These are phyloP conservation scores for Bolboschoenus planiculmis DNA, from an alignment of 176 grass and related monocot genomes.

Conservation along the genomic window DNA sequence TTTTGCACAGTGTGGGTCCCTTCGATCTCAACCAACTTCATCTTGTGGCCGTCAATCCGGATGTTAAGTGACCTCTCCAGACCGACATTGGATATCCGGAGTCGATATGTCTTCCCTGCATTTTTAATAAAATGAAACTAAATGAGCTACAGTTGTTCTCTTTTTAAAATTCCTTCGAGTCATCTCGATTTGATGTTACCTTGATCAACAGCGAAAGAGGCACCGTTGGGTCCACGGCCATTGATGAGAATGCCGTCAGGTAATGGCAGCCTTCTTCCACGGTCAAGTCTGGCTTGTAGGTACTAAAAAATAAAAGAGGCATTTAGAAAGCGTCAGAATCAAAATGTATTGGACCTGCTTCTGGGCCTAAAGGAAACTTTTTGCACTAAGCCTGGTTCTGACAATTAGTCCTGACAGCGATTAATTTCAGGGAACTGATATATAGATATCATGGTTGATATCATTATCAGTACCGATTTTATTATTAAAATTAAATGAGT, in stretches of 20 bases:
- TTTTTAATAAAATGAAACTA: background rate
- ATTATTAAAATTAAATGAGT: too few species aligned
- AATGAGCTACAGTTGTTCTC: background rate
- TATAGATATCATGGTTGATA: too few species aligned
- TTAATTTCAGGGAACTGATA: too few species aligned
- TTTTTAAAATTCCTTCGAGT: background rate
- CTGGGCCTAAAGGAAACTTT: background rate
- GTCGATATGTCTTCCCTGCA: conserved; percentile 62
- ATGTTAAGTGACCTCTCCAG: conserved; percentile 58
- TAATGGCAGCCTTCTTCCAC: conserved; percentile 34
- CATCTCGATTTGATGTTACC: conserved; percentile 20
- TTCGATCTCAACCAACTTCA: conserved; percentile 79
- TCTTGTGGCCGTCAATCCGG: conserved; percentile 42
- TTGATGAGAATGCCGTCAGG: conserved; percentile 75
- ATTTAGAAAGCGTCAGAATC: background rate
- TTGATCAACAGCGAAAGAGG: conserved; percentile 44
- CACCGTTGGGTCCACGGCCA: conserved; percentile 36
- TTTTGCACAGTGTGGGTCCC: conserved; percentile 83
- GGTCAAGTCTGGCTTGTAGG: conserved; percentile 51
- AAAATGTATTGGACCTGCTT: background rate
- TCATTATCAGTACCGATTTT: too few species aligned
- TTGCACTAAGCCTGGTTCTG: background rate
- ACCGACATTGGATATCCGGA: conserved; percentile 75
- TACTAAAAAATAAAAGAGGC: conserved; percentile 20
- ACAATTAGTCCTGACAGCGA: background rate